Evolutionary conservation across 768 basidiomycete genomes (phyloP), one percentile per base, ranked within the genome.

Genomic region (Cystofilobasidium bisporidii): DNA sequence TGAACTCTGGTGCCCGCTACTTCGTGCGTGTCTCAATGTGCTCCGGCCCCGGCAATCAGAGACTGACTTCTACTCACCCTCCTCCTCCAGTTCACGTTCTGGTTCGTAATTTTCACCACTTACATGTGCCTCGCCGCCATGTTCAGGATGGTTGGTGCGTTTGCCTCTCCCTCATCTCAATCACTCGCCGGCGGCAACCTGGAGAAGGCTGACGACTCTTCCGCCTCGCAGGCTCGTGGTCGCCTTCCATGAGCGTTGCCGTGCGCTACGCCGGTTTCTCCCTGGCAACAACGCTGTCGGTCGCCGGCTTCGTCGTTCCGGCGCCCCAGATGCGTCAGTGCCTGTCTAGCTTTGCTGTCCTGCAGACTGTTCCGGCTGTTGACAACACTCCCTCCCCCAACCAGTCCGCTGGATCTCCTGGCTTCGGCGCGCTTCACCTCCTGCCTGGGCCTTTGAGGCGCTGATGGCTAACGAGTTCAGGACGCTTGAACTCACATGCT

Each of bases 221-320:
- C 12, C 36, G 36, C 5, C 36, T 36, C 36, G 12, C 36, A 36
- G 36, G 36, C 5, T 36, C 36, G 20, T 71, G 70, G 70, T 60
- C 47, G 2, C 70, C 65, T 30, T 64, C 63, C 15, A 53, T 71
- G 3, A 68, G 66, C 0, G 60, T 71, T 48, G 62, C 70, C 10
- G 59, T 71, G 32, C 57, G 70, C 10, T 68, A 55, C 43, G 62
- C 55, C 22, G 62, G 65, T 1, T 47, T 60, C 20, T 40, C 70
- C 0, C 66, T 71, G 11, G 24, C 48, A 2, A 50, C 63, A 2
- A 28, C 67, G 12, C 45, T 71, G 10, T 61, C 63, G 1, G 47
- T 45, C 20, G 70, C 65, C 1, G 70, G 70, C 22, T 71, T 67
- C 59, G 15, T 64, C 11, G 24, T 64, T 2, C 65, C 66, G 11